These are phyloP conservation scores for Balamuthia mandrillaris DNA, from an alignment of 208 protist species.

Conservation along the genomic window DNA sequence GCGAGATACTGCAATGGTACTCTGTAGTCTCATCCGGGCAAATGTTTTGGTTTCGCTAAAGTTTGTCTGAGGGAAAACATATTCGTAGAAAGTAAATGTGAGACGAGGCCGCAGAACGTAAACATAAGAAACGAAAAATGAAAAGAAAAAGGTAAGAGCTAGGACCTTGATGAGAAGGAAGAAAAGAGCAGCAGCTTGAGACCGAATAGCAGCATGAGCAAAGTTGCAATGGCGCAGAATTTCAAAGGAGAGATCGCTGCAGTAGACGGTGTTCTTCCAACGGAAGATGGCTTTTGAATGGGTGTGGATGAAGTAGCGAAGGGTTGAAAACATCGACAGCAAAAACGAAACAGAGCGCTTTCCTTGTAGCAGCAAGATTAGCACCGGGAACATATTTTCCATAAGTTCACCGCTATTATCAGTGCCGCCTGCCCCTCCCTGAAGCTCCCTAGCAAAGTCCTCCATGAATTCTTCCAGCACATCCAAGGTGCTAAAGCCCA, in stretches of 20 bases:
- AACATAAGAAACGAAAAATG: too few relatives aligned
- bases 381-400: conserved; percentile 29
- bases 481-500: background rate
- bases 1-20: conserved; percentile 3
- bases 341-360: conserved; percentile 38
- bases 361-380: conserved; percentile 1
- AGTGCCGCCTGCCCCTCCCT: background rate
- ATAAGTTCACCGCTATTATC: background rate
- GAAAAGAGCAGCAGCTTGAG: conserved; percentile 29
- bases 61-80: background rate
- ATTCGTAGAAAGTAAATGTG: background rate
- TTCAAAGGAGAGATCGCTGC: conserved; percentile 36
- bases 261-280: conserved; percentile 34
- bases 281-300: conserved; percentile 44
- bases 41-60: background rate
- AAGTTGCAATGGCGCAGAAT: conserved; percentile 50
- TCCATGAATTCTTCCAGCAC: conserved; percentile 13
- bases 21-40: background rate
- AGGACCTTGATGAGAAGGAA: conserved; percentile 44
- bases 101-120: too few relatives aligned
- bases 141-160: too few relatives aligned
- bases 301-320: conserved; percentile 48
- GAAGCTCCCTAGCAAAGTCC: background rate
- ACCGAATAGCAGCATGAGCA: background rate
- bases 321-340: background rate